Evolutionary conservation across 1,139 yeast genomes (phyloP), one percentile per base, ranked within the genome.

Genomic region (Scheffersomyces stambukii): DNA sequence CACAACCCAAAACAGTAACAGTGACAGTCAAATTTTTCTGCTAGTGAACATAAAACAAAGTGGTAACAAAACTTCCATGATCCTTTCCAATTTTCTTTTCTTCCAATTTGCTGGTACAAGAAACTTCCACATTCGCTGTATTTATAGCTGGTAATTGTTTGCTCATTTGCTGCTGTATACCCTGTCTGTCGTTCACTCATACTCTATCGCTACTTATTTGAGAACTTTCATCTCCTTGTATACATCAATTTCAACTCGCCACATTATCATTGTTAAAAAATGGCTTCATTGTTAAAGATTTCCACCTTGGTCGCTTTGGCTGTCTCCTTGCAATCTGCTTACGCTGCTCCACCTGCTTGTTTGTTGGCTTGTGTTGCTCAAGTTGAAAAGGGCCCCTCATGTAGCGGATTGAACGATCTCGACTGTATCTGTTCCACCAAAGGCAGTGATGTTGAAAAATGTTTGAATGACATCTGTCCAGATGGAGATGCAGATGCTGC

Each of bases 281-380:
- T 40, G 44, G 42, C 38, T 33, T 37, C 44, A 22, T 39, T 38
- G 29, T 36, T 33, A 31, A 60, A 55, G 40, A 36, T 70, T 42
- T 57, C 79, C 30, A 57, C 75, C 29, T 59, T 73, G 41, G 57
- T 73, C 37, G 67, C 77, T 30, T 52, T 76, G 34, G 73, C 77
- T 32, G 59, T 75, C 32, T 52, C 75, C 35, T 58, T 75, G 31
- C 63, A 64, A 28, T 48, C 64, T 28, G 75, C 66, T 25, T 57
- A 72, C 28, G 93, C 93, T 35, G 67, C 91, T 34, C 91, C 95
- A 31, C 93, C 93, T 40, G 95, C 95, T 23, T 86, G 95, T 67
- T 65, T 86, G 44, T 69, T 86, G 54, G 94, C 95, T 27, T 86
- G 95, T 73, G 91, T 83, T 36, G 70, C 83, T 32, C 70, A 76